phyloP scores from a whole-genome alignment of 2,329 filamentous ascomycete species.

The Xylariaceae sp. region DNA sequence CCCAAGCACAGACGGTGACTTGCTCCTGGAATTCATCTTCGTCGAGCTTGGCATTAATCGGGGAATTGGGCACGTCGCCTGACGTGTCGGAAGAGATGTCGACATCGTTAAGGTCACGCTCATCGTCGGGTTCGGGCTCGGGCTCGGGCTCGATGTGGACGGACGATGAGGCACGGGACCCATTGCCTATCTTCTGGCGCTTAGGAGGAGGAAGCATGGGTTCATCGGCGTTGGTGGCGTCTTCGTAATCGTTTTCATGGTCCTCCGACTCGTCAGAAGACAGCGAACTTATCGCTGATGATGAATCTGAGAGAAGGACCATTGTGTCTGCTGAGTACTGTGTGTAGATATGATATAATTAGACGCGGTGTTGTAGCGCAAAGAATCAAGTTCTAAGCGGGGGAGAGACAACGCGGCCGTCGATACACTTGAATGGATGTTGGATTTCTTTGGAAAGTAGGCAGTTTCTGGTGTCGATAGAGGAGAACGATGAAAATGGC shows the following conservation, averaged over 20 bases:
- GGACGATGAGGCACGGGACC: constrained; percentile 42
- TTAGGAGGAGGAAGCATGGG: constrained; percentile 33
- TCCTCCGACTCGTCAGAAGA: constrained; percentile 33
- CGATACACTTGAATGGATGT: background rate
- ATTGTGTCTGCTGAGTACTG: constrained; percentile 16
- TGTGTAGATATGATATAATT: background rate
- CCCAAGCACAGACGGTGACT: constrained; percentile 73
- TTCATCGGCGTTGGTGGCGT: constrained; percentile 26
- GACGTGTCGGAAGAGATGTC: constrained; percentile 89
- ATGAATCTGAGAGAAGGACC: constrained; percentile 31
- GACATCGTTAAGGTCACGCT: constrained; percentile 45
- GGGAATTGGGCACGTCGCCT: constrained; percentile 72
- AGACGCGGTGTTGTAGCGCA: background rate
- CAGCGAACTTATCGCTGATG: constrained; percentile 32
- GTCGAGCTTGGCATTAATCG: constrained; percentile 60
- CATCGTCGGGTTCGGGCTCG: constrained; percentile 41
- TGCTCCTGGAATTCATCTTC: constrained; percentile 74
- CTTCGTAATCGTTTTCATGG: constrained; percentile 31
- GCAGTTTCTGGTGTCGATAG: background rate
- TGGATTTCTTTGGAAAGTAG: background rate
- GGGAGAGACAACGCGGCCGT: constrained; percentile 6
- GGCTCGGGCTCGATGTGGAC: constrained; percentile 44
- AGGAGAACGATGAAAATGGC: background rate
- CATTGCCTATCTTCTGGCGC: constrained; percentile 34
- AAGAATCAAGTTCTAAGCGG: background rate